Percentiles rank a stretch among this genome's conserved stretches.
Evolutionary conservation across 176 grass and related monocot species (phyloP).

Genomic region (Aegilops bicornis): DNA sequence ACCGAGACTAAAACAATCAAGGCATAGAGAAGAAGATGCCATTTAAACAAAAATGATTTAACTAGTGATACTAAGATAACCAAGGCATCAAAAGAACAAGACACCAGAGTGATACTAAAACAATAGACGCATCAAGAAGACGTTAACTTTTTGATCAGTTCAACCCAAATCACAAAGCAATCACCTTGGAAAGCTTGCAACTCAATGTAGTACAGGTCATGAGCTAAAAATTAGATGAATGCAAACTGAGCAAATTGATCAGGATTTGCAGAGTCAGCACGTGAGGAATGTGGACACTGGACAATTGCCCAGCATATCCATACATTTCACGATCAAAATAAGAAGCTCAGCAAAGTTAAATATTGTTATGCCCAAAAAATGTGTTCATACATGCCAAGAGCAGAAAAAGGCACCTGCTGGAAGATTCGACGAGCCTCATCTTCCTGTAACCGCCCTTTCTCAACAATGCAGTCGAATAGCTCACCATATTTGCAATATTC

Average conservation of each 20-base stretch:
- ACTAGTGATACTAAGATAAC: slow-evolving; percentile 1
- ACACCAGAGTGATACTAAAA: neutral
- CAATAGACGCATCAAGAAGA: neutral
- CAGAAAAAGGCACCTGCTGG: slow-evolving; percentile 58
- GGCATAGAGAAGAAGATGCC: neutral
- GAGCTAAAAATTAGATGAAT: neutral
- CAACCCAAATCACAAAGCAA: neutral
- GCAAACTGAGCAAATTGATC: neutral
- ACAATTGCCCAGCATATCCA: slow-evolving; percentile 4
- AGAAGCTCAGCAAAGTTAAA: neutral
- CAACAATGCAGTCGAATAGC: slow-evolving; percentile 91
- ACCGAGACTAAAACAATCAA: neutral
- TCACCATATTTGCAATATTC: slow-evolving; percentile 92
- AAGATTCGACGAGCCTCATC: slow-evolving; percentile 88
- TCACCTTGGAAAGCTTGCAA: neutral
- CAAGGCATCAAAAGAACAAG: neutral
- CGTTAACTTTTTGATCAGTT: neutral
- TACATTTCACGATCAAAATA: slow-evolving; percentile 12
- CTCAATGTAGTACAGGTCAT: neutral
- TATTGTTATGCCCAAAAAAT: neutral
- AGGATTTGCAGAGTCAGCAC: neutral
- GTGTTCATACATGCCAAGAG: neutral
- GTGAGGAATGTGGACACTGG: neutral
- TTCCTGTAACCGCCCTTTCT: slow-evolving; percentile 87
- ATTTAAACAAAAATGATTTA: neutral